Evolutionary conservation across 2,329 filamentous ascomycete species (phyloP), one percentile per base, ranked within the genome.

Genomic region (Apiospora kogelbergensis): DNA sequence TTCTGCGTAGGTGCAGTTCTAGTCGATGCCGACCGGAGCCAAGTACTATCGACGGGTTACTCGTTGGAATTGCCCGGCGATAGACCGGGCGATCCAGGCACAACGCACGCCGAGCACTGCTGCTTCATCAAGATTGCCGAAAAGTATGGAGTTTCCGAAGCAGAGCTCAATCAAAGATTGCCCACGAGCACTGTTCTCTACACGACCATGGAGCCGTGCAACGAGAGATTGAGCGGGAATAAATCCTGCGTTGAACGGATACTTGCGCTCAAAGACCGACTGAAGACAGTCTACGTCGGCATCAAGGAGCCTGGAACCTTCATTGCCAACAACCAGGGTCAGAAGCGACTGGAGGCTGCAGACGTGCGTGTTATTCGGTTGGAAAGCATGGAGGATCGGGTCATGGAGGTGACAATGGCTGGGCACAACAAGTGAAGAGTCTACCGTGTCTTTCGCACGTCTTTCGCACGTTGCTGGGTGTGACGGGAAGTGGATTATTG

Each of bases 161-260:
- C 79, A 5, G 71, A 74, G 15, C 77, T 83, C 6, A 68, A 73
- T 11, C 71, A 78, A n/a, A 78, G 81, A 4, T 73, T 84, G 2
- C 80, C 81, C 0, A 24, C 73, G 2, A 80, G 82, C 66, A 81
- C 81, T 0, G 78, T 77, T 1, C 74, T 84, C 0, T 84, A 84
- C 69, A 84, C 81, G 6, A 83, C 81, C 9, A 83, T 84, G 81
- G 82, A 84, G 69, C 80, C 82, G 5, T 84, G 82, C 73, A 83
- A 79, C 67, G 76, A 80, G 70, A 76, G 81, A 67, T 71, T 83
- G 0, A 81, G 80, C 67, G 78, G 80, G 5, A 81, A 81, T 64
- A 78, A 71, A 72, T 79, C 78, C 9, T 83, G 81, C 64, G 76
- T 73, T 37, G 74, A 78, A 2, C 77, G 79, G 26, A 82, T 82